phyloP scores from a whole-genome alignment of 345 rosid species.

The thale cress (Arabidopsis thaliana) region DNA sequence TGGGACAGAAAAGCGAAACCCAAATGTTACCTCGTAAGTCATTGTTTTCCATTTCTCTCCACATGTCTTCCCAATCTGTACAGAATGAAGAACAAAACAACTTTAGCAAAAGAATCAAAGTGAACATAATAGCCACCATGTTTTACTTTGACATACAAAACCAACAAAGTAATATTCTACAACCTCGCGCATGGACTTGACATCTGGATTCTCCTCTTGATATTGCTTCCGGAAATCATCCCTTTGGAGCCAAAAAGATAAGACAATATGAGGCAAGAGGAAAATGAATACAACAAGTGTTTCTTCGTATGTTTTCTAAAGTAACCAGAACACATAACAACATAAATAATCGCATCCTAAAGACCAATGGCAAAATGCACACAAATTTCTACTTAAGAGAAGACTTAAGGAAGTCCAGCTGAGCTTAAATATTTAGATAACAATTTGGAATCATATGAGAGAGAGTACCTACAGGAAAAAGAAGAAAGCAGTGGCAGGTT shows the following conservation, averaged over 20 bases:
- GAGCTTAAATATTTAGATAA: neutral
- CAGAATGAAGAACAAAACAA: constrained; percentile 11
- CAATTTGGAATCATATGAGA: neutral
- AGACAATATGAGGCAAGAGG: constrained; percentile 18
- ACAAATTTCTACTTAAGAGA: neutral
- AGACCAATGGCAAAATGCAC: neutral
- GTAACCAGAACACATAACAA: constrained; percentile 10
- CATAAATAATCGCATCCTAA: constrained; percentile 12
- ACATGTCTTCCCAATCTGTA: constrained; percentile 92
- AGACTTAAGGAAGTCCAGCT: neutral
- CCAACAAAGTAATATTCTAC: neutral
- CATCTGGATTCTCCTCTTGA: constrained; percentile 83
- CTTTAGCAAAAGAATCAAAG: constrained; percentile 22
- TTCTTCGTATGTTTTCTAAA: neutral
- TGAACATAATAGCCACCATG: neutral
- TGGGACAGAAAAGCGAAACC: neutral
- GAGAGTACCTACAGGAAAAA: constrained; percentile 65
- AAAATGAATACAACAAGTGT: neutral
- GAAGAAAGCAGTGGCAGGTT: constrained; percentile 94
- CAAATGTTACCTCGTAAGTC: constrained; percentile 68
- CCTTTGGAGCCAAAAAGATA: constrained; percentile 49
- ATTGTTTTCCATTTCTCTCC: constrained; percentile 96
- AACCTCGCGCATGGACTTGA: constrained; percentile 94
- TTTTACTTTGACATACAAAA: neutral
- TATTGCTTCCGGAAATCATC: constrained; percentile 89